Percentiles rank a stretch among this genome's conserved stretches.
These are phyloP conservation scores for Nasturtium officinale DNA, from an alignment of 345 rosid genomes.

Conservation along the genomic window DNA sequence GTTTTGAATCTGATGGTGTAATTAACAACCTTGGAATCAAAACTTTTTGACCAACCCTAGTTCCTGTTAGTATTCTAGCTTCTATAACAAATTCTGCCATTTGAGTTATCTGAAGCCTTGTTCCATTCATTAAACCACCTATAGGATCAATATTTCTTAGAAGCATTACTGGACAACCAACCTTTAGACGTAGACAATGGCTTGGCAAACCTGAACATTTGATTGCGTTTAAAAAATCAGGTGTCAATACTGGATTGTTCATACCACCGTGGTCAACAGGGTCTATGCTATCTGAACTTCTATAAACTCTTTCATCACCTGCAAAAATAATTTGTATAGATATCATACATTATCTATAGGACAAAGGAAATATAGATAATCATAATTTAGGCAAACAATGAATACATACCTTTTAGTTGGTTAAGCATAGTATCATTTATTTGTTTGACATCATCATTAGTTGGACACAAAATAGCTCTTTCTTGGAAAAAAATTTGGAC, in stretches of 20 bases:
- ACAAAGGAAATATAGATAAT: too few species aligned
- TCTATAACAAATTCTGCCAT: background rate
- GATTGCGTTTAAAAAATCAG: background rate
- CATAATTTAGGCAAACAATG: accelerated
- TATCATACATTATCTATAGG: too few species aligned
- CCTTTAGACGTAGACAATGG: background rate
- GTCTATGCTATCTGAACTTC: background rate
- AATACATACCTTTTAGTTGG: background rate
- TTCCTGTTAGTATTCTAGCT: background rate
- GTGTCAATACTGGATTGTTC: background rate
- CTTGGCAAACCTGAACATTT: background rate
- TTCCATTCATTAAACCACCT: background rate
- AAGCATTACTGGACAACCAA: background rate
- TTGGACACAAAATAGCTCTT: background rate
- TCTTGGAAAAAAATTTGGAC: background rate
- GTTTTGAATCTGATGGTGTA: background rate
- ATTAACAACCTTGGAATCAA: background rate
- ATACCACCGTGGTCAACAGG: background rate
- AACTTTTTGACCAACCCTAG: background rate
- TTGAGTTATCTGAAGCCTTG: background rate
- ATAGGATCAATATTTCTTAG: background rate
- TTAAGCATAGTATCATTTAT: background rate
- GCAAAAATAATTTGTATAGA: background rate
- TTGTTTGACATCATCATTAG: background rate
- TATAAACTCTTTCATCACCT: background rate